Evolutionary conservation across 768 basidiomycete species (phyloP).

Genomic region (Mycena chlorophos): DNA sequence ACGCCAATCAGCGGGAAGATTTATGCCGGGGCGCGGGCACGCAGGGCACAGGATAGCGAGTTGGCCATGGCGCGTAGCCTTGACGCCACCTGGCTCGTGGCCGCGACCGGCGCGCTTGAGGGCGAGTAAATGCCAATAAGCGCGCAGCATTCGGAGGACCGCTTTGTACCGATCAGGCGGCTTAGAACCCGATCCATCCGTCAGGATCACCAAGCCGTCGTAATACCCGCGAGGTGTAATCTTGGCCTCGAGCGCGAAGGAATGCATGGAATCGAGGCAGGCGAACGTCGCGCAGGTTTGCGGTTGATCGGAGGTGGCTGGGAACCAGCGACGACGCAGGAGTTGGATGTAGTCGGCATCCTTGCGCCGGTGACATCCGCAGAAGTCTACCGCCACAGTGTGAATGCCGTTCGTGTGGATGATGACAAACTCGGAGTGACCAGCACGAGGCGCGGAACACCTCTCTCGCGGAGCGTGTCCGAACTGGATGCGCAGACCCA

Average conservation of each 20-base stretch:
- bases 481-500: constrained; percentile 32
- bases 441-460: constrained; percentile 17
- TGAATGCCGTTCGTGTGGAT: constrained; percentile 34
- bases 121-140: constrained; percentile 20
- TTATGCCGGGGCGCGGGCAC: constrained; percentile 28
- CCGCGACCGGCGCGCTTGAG: constrained; percentile 23
- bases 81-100: constrained; percentile 20
- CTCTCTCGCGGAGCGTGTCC: constrained; percentile 23
- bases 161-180: constrained; percentile 20
- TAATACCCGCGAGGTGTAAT: constrained; percentile 5
- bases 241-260: background rate
- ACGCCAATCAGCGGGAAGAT: constrained; percentile 26
- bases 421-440: constrained; percentile 30
- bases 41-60: constrained; percentile 28
- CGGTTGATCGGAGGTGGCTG: constrained; percentile 14
- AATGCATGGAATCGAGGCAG: background rate
- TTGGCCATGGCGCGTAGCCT: constrained; percentile 18
- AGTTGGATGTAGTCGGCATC: constrained; percentile 4
- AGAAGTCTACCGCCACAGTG: constrained; percentile 31
- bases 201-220: constrained; percentile 1
- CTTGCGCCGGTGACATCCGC: constrained; percentile 12
- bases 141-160: constrained; percentile 18
- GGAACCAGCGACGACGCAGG: constrained; percentile 8
- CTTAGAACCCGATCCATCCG: background rate
- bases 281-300: background rate